These are phyloP conservation scores for Kondoa subrosea DNA, from an alignment of 768 basidiomycete genomes.

Conservation along the genomic window DNA sequence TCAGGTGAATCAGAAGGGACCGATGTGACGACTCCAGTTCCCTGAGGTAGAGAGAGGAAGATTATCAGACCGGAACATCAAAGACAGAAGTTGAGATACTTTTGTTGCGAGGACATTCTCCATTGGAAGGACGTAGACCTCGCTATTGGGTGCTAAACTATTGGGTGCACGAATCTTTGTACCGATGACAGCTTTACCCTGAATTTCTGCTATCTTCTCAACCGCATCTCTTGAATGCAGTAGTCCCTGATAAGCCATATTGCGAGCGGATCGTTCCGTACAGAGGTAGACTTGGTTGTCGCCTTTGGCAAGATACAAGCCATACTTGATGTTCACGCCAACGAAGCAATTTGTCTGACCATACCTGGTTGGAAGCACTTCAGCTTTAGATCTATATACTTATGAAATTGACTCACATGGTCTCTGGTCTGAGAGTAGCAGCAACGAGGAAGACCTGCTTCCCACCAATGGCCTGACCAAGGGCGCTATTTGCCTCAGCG, in stretches of 20 bases:
- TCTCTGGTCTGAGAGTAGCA: slow-evolving; percentile 88
- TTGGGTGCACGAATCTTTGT: slow-evolving; percentile 80
- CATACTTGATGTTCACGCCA: slow-evolving; percentile 74
- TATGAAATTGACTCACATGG: slow-evolving; percentile 47
- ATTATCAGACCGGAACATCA: background rate
- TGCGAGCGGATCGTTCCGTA: slow-evolving; percentile 78
- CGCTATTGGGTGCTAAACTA: slow-evolving; percentile 45
- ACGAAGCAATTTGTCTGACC: slow-evolving; percentile 98
- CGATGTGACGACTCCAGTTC: slow-evolving; percentile 94
- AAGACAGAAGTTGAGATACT: slow-evolving; percentile 32
- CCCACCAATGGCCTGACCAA: slow-evolving; percentile 30
- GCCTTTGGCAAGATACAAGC: slow-evolving; percentile 62
- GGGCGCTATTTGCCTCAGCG: slow-evolving; percentile 51
- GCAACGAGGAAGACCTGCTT: slow-evolving; percentile 84
- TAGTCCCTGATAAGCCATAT: slow-evolving; percentile 89
- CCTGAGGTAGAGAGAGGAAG: slow-evolving; percentile 44
- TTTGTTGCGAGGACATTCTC: slow-evolving; percentile 92
- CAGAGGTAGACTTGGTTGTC: slow-evolving; percentile 63
- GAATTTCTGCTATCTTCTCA: slow-evolving; percentile 56
- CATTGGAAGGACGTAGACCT: slow-evolving; percentile 97
- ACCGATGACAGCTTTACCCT: slow-evolving; percentile 64
- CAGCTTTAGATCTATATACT: background rate
- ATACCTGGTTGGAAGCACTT: slow-evolving; percentile 47
- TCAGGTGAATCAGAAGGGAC: slow-evolving; percentile 98
- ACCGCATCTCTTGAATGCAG: slow-evolving; percentile 55